Evolutionary conservation across 495 filamentous ascomycete genomes (phyloP), one percentile per base, ranked within the genome.

Genomic region (Xylona heveae): DNA sequence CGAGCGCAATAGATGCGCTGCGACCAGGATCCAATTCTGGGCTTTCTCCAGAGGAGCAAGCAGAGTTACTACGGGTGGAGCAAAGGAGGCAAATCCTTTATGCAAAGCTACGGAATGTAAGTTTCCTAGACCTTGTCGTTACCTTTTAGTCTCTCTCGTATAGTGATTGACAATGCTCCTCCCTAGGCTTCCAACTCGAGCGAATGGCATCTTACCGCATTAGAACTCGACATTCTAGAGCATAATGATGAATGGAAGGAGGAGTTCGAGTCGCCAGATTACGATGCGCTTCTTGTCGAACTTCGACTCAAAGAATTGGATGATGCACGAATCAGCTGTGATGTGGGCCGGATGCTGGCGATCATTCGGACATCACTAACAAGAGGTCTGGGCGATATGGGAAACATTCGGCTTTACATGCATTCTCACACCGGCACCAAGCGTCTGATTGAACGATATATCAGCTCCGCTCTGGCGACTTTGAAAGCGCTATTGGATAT

Each of bases 351-450:
- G 19, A 85, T 93, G 78, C 55, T 88, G 36, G 76, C 78, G 39
- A 59, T 85, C 18, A 59, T 93, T 22, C 71, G 84, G 24, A 92
- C 84, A 0, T 59, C 76, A 4, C 48, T 94, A 33, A 79, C 74
- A 20, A 73, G 84, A 19, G 70, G 81, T 40, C 45, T 93, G 21
- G 85, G 81, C 7, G 75, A 71, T 38, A 92, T 93, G 76, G 79
- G 74, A 31, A 77, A 83, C 48, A 60, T 73, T 6, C 63, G 68
- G 27, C 65, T 94, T 5, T 94, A 92, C 52, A 71, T 68, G 33
- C 78, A 91, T 43, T 75, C 77, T 1, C 74, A 88, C 45, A 66
- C 75, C 19, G 84, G 85, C 2, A 94, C 85, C 1, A 93, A 94
- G 49, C 55, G 62, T 20, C 51, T 94, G 28, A 79, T 93, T 36